These are phyloP conservation scores for Monosporascus sp. DNA, from an alignment of 2,329 filamentous ascomycete species.

Conservation along the genomic window DNA sequence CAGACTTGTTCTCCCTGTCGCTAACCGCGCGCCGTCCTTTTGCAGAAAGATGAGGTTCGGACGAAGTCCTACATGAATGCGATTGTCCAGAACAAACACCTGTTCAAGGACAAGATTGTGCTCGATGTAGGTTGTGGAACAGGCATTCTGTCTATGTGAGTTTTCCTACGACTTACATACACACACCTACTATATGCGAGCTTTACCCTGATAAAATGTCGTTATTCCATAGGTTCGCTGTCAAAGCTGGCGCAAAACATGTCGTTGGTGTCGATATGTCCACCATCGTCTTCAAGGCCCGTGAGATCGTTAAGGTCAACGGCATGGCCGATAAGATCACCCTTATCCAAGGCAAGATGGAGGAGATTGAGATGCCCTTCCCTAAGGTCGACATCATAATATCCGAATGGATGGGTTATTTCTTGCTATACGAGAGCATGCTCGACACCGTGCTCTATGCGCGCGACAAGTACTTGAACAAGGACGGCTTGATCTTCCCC, in stretches of 20 bases:
- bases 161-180: constrained; percentile 10
- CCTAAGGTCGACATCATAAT: constrained; percentile 99
- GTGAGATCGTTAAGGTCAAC: constrained; percentile 88
- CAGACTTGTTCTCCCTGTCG: constrained; percentile 1
- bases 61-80: constrained; percentile 95
- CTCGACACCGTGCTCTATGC: constrained; percentile 96
- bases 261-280: constrained; percentile 99
- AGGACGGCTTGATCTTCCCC: constrained; percentile 91
- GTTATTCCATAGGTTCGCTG: constrained; percentile 70
- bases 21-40: constrained; percentile 16
- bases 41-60: constrained; percentile 94
- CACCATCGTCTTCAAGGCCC: constrained; percentile 97
- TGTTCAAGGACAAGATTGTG: constrained; percentile 79
- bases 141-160: constrained; percentile 95
- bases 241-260: constrained; percentile 93
- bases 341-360: constrained; percentile 98
- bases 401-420: constrained; percentile 99
- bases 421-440: constrained; percentile 98
- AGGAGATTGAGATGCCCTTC: constrained; percentile 90
- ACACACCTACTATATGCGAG: neutral
- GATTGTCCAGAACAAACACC: constrained; percentile 93
- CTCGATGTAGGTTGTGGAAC: constrained; percentile 98
- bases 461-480: constrained; percentile 81
- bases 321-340: constrained; percentile 95
- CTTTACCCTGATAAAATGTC: neutral